Base-by-base conservation (phyloP, 805 yeast genomes). In the Myxozyma sirexii region DNA sequence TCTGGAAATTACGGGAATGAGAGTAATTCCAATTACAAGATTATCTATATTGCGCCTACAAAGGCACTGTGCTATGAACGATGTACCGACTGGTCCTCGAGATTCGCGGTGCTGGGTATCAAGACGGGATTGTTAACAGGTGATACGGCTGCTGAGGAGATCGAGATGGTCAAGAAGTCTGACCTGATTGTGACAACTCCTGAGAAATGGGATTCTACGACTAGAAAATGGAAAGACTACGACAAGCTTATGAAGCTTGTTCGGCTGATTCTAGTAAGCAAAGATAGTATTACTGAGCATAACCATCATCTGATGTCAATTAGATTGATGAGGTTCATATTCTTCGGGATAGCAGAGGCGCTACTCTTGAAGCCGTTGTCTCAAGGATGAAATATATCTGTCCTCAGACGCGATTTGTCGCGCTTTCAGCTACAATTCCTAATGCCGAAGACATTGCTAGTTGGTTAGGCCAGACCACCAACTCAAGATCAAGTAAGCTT, bases 241-340 rank as follows among this genome's bases (percentile, higher is more conserved):
- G 61, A 57, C 24, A 74, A 70, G 33, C 58, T 78, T 17, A 75
- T 80, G 65, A 71, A 75, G 69, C 67, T 79, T 66, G 67, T 80
- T 54, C 76, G 77, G 68, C 75, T 84, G 61, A 68, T 84, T 44
- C 63, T 79, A 39, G 70, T 64, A 50, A 6, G 67, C 80, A 91
- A 47, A 12, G 70, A 89, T 67, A 88, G 1, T 79, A 91, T 46
- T 83, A 82, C 38, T 96, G 89, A 70, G 88, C 68, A 74, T 82
- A 15, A 96, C 90, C 65, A 66, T 72, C 19, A 70, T 89, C 90
- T 1, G 85, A 86, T 0, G n/a, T 24, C 37, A 61, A 2, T 69
- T 13, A 96, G 96, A 0, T 75, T 24, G 84, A 81, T 71, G 84
- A 81, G 59, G 73, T 81, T 13, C 84, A 81, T 64, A 74, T 76